phyloP scores from a whole-genome alignment of 2,329 filamentous ascomycete genomes.

The Diaporthe nobilis region DNA sequence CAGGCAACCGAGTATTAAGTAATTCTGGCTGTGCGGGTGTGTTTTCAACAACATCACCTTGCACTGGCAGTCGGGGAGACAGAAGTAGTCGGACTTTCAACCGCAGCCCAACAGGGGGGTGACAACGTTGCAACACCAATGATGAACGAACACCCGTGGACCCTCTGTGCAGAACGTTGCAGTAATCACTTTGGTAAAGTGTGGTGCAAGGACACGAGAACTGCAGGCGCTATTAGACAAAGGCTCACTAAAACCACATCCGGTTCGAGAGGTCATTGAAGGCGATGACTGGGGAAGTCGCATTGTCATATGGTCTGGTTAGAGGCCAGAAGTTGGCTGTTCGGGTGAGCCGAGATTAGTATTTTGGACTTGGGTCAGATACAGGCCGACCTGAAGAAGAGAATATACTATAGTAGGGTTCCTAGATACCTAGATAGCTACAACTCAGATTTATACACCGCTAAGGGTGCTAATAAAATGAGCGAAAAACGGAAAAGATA shows the following conservation, averaged over 20 bases:
- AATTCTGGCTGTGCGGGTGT: neutral
- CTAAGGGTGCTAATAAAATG: too few relatives aligned
- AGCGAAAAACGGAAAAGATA: too few relatives aligned
- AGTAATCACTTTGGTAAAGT: neutral
- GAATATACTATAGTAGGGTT: too few relatives aligned
- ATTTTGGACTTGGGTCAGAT: neutral
- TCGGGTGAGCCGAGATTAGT: neutral
- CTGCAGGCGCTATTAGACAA: slow-evolving; percentile 38
- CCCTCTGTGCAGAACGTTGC: neutral
- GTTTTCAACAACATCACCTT: neutral
- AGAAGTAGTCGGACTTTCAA: neutral
- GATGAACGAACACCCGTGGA: neutral
- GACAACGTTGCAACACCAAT: neutral
- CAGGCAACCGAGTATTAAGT: neutral
- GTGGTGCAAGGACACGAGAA: slow-evolving; percentile 28
- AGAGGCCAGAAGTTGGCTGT: slow-evolving; percentile 34
- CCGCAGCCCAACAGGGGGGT: neutral
- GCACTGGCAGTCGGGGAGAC: neutral
- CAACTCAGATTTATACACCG: too few relatives aligned
- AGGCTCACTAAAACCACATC: slow-evolving; percentile 24
- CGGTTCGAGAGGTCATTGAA: slow-evolving; percentile 27
- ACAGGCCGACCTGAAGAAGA: neutral
- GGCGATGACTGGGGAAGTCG: slow-evolving; percentile 4
- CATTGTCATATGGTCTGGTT: slow-evolving; percentile 31
- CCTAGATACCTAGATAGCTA: too few relatives aligned